A percentile compares a stretch with the other conserved stretches of the same genome.
Evolutionary conservation across 148 eudicot genomes (phyloP).

Genomic region (Pharnaceum exiguum): DNA sequence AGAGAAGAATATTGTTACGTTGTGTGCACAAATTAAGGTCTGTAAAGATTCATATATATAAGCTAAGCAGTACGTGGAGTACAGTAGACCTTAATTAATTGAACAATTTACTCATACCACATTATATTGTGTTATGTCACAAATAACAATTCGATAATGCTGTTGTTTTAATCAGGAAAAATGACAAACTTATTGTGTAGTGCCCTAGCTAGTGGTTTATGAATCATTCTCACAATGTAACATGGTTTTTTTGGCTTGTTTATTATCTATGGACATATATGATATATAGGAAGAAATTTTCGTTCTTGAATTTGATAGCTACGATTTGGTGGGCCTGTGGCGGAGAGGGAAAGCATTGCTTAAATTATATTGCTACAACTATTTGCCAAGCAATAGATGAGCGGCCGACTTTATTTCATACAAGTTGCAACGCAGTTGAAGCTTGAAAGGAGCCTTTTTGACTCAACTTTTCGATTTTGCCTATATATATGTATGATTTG

Average conservation of each 20-base stretch:
- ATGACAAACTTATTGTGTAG: not conserved
- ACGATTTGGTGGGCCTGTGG: too few species aligned
- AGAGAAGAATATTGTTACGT: not conserved
- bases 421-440: too few species aligned
- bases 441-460: too few species aligned
- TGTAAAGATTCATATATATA: not conserved
- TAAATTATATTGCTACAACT: too few species aligned
- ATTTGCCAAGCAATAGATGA: too few species aligned
- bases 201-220: not conserved
- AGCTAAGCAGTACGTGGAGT: not conserved
- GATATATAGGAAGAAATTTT: not conserved
- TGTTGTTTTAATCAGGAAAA: not conserved
- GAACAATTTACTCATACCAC: not conserved
- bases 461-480: too few species aligned
- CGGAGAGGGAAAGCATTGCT: too few species aligned
- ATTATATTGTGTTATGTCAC: too few species aligned
- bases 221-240: not conserved
- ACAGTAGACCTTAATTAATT: not conserved
- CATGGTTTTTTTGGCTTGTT: not conserved
- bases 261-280: too few species aligned
- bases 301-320: too few species aligned
- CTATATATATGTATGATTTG: too few species aligned
- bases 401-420: too few species aligned
- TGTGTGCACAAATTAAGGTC: not conserved
- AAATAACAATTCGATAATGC: not conserved